Evolutionary conservation across 495 filamentous ascomycete genomes (phyloP).

Genomic region (Trichoderma erinaceum): DNA sequence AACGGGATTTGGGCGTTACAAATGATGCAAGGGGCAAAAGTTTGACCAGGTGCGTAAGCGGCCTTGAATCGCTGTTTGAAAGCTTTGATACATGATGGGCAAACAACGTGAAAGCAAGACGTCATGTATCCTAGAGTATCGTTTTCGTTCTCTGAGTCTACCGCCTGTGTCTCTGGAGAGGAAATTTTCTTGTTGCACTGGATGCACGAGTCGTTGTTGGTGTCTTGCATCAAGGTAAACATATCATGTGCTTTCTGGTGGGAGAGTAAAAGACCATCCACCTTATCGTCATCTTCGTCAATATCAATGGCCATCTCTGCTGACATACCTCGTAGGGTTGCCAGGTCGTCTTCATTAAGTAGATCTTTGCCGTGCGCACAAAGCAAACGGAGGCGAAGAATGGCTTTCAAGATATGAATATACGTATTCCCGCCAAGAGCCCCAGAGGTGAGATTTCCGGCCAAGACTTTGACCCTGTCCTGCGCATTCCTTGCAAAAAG

Average conservation of each 20-base stretch:
- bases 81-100: slow-evolving; percentile 59
- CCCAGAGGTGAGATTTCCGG: slow-evolving; percentile 39
- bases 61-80: slow-evolving; percentile 36
- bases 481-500: slow-evolving; percentile 49
- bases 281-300: slow-evolving; percentile 62
- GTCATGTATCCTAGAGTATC: slow-evolving; percentile 70
- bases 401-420: slow-evolving; percentile 82
- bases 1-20: slow-evolving; percentile 57
- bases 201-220: slow-evolving; percentile 62
- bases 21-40: slow-evolving; percentile 48
- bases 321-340: slow-evolving; percentile 69
- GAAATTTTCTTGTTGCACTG: slow-evolving; percentile 60
- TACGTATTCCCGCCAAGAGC: slow-evolving; percentile 76
- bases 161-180: slow-evolving; percentile 42
- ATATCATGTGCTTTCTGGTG: slow-evolving; percentile 73
- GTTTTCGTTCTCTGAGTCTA: slow-evolving; percentile 46
- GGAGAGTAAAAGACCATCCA: slow-evolving; percentile 44
- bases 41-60: slow-evolving; percentile 22
- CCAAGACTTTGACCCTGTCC: slow-evolving; percentile 47
- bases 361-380: slow-evolving; percentile 90
- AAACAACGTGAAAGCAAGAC: slow-evolving; percentile 77
- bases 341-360: slow-evolving; percentile 72
- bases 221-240: slow-evolving; percentile 73
- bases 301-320: slow-evolving; percentile 79
- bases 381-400: slow-evolving; percentile 81